A percentile compares a stretch with the other conserved stretches of the same genome.
These are phyloP conservation scores for Penicillium flavigenum DNA, from an alignment of 495 filamentous ascomycete species.

Conservation along the genomic window DNA sequence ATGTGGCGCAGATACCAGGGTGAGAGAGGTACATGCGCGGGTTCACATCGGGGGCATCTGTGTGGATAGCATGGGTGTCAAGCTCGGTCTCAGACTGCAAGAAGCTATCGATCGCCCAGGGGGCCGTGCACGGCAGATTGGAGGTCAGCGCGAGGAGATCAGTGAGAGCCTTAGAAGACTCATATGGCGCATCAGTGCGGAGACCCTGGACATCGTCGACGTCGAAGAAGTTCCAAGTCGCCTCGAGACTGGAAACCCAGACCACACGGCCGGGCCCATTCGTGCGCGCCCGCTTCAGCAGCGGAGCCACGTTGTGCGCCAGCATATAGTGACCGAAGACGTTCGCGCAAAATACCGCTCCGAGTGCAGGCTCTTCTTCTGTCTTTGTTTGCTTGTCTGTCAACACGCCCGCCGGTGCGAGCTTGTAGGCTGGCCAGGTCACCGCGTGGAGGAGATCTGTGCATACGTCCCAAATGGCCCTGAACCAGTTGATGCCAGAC, in stretches of 20 bases:
- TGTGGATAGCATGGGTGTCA: slow-evolving; percentile 9
- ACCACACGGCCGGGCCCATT: slow-evolving; percentile 63
- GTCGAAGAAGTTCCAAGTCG: slow-evolving; percentile 53
- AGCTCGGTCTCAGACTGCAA: slow-evolving; percentile 36
- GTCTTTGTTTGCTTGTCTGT: slow-evolving; percentile 36
- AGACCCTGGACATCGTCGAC: slow-evolving; percentile 76
- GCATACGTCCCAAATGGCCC: slow-evolving; percentile 57
- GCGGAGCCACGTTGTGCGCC: slow-evolving; percentile 70
- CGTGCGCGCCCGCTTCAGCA: slow-evolving; percentile 57
- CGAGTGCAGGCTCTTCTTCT: slow-evolving; percentile 58
- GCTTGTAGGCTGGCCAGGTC: slow-evolving; percentile 80
- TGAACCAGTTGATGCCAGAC: slow-evolving; percentile 72
- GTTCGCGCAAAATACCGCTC: slow-evolving; percentile 84
- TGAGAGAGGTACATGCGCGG: slow-evolving; percentile 68
- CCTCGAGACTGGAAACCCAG: slow-evolving; percentile 82
- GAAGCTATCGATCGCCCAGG: slow-evolving; percentile 52
- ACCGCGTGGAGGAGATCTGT: slow-evolving; percentile 64
- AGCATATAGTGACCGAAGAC: slow-evolving; percentile 95
- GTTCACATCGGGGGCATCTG: slow-evolving; percentile 40
- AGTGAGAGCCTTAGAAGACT: slow-evolving; percentile 79
- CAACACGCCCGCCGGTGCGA: slow-evolving; percentile 57
- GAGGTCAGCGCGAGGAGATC: slow-evolving; percentile 80
- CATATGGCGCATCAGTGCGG: slow-evolving; percentile 63
- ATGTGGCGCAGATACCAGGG: slow-evolving; percentile 81
- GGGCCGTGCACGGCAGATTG: slow-evolving; percentile 59